Evolutionary conservation across 1,284 basidiomycete genomes (phyloP), one percentile per base, ranked within the genome.

Genomic region (Fomitopsis pinicola): DNA sequence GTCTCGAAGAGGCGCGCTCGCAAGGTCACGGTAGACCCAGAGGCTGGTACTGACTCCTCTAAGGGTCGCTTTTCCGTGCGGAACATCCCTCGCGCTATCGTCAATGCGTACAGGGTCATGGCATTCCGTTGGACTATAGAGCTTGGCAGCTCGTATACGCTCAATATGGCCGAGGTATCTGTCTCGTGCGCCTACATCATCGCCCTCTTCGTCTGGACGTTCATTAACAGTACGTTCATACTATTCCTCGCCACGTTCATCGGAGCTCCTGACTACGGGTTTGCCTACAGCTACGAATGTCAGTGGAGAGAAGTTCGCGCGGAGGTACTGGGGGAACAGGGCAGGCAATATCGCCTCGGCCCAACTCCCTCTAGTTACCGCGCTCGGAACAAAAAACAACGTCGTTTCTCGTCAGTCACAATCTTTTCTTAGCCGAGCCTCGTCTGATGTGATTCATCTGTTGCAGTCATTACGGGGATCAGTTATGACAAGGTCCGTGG

Each of bases 301-400:
- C 0, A 62, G 67, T 10, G 78, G 78, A 0, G 35, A 72, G 3
- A 75, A 74, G 26, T 67, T 75, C 4, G 75, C 80, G 59, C 65
- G 77, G 1, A 66, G 59, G 5, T 79, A 77, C 64, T 86, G 79
- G 75, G 75, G 77, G 8, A 80, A 81, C 5, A 80, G 84, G 1
- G 69, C 78, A 40, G 92, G 88, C 0, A 89, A 82, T 76, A 77
- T 94, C 38, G 82, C 83, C 0, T 71, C 82, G 26, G 83, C 89
- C 1, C 89, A 92, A 68, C 70, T 94, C 14, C 91, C 92, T 0
- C 79, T 92, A 56, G 80, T 91, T 35, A 79, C 91, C 64, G 78
- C 83, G 1, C 80, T 93, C 19, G 86, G 84, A 0, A 81, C 85
- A 28, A 94, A 94, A 80, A 89, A 90, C 69, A 92, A 88, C 65